phyloP scores from a whole-genome alignment of 2,329 filamentous ascomycete genomes.

The Rhytidhysteron rufulum region DNA sequence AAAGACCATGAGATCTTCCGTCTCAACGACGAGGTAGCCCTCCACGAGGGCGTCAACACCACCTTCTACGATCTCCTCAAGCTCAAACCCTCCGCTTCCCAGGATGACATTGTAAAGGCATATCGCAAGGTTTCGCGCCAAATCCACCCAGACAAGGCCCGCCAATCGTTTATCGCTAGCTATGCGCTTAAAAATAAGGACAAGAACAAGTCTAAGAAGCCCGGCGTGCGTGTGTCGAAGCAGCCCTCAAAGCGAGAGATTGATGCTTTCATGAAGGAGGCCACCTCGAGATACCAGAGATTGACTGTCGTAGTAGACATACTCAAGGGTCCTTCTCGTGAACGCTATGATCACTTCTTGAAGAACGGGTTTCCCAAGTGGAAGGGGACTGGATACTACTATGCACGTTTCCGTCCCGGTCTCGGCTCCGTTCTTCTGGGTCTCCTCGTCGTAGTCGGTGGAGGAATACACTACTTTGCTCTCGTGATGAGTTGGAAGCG shows the following conservation, averaged over 20 bases:
- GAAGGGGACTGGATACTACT: constrained; percentile 99
- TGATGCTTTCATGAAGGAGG: constrained; percentile 72
- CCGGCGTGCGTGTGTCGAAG: constrained; percentile 64
- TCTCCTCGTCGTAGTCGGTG: constrained; percentile 77
- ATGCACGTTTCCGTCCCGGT: constrained; percentile 86
- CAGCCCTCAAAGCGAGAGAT: constrained; percentile 70
- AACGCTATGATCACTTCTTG: constrained; percentile 93
- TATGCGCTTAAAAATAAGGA: constrained; percentile 52
- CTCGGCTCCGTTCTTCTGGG: constrained; percentile 79
- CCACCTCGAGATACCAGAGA: constrained; percentile 77
- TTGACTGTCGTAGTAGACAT: constrained; percentile 82
- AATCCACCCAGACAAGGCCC: constrained; percentile 94
- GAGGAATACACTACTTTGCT: constrained; percentile 80
- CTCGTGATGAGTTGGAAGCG: constrained; percentile 84
- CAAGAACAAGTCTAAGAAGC: constrained; percentile 46
- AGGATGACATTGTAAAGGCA: constrained; percentile 88
- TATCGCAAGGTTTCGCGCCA: constrained; percentile 82
- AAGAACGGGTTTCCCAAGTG: constrained; percentile 89
- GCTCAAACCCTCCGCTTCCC: constrained; percentile 66
- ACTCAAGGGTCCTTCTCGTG: constrained; percentile 72
- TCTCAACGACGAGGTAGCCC: constrained; percentile 78
- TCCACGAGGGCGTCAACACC: constrained; percentile 69
- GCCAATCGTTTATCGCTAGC: constrained; percentile 72
- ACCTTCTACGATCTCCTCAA: constrained; percentile 95
- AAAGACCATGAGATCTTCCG: constrained; percentile 97